Conservation (phyloP, 805 yeast species). For the Monosporozyma aerobia region DNA sequence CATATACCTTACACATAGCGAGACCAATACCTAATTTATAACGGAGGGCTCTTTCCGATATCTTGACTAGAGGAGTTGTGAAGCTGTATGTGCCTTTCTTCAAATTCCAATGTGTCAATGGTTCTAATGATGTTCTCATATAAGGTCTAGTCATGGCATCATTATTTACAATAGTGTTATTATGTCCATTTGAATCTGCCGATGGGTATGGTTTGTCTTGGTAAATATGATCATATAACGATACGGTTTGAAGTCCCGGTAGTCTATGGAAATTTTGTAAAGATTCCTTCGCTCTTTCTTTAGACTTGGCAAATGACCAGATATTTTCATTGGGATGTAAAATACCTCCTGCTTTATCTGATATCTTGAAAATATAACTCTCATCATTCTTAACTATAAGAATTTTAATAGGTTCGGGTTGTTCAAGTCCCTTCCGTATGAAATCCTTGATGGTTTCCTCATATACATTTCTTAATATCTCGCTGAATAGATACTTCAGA, state of each 20-base stretch:
- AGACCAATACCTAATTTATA: slow-evolving; percentile 77
- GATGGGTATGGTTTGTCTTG: not conserved
- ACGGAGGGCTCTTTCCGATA: slow-evolving; percentile 65
- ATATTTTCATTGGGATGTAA: slow-evolving; percentile 44
- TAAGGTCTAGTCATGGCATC: slow-evolving; percentile 13
- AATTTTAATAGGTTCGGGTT: slow-evolving; percentile 68
- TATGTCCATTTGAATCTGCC: not conserved
- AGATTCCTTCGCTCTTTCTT: slow-evolving; percentile 49
- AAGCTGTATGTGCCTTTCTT: slow-evolving; percentile 18
- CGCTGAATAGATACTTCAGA: slow-evolving; percentile 78
- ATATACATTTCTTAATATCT: slow-evolving; percentile 73
- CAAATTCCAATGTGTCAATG: slow-evolving; percentile 25
- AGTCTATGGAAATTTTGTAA: slow-evolving; percentile 57
- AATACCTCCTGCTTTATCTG: slow-evolving; percentile 90
- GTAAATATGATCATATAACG: slow-evolving; percentile 23
- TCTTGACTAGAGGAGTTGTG: slow-evolving; percentile 44
- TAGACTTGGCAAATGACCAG: slow-evolving; percentile 82
- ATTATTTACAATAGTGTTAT: not conserved
- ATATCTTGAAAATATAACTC: slow-evolving; percentile 64
- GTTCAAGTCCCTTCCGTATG: slow-evolving; percentile 28
- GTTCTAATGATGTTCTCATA: slow-evolving; percentile 33
- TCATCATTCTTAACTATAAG: slow-evolving; percentile 60
- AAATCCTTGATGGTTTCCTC: slow-evolving; percentile 64
- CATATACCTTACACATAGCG: slow-evolving; percentile 87
- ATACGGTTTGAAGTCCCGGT: slow-evolving; percentile 47